A percentile compares a stretch with the other conserved stretches of the same genome.
These are phyloP conservation scores for Podospora comata DNA, from an alignment of 495 filamentous ascomycete genomes.

Conservation along the genomic window DNA sequence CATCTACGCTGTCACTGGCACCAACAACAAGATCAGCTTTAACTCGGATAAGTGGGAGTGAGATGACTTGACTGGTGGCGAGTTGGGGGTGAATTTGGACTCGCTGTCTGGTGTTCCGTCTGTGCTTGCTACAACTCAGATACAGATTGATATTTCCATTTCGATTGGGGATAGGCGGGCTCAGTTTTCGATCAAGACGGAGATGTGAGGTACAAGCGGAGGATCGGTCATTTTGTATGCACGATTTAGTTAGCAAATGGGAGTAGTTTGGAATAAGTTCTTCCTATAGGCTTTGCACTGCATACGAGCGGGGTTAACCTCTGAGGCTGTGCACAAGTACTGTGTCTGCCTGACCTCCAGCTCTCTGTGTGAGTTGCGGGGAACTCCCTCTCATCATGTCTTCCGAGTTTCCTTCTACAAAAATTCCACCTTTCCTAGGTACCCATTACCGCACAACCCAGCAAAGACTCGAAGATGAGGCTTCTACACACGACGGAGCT, in stretches of 20 bases:
- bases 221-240: slow-evolving; percentile 1
- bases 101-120: not conserved
- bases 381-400: too few relatives aligned
- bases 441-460: too few relatives aligned
- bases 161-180: not conserved
- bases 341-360: too few relatives aligned
- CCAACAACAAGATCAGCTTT: slow-evolving; percentile 2
- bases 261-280: too few relatives aligned
- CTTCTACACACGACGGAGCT: not conserved
- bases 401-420: too few relatives aligned
- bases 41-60: slow-evolving; percentile 2
- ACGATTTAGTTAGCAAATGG: too few relatives aligned
- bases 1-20: slow-evolving; percentile 1
- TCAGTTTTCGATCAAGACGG: not conserved
- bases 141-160: slow-evolving; percentile 6
- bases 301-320: too few relatives aligned
- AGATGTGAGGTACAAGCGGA: not conserved
- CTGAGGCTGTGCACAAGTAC: too few relatives aligned
- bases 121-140: not conserved
- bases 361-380: too few relatives aligned
- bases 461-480: too few relatives aligned
- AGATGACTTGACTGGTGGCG: not conserved
- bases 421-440: too few relatives aligned
- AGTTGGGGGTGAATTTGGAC: not conserved
- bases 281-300: too few relatives aligned